Percentiles rank a stretch among this genome's conserved stretches.
Conservation (phyloP, 2,329 filamentous ascomycete species). For the Cryphonectria nitschkei region DNA sequence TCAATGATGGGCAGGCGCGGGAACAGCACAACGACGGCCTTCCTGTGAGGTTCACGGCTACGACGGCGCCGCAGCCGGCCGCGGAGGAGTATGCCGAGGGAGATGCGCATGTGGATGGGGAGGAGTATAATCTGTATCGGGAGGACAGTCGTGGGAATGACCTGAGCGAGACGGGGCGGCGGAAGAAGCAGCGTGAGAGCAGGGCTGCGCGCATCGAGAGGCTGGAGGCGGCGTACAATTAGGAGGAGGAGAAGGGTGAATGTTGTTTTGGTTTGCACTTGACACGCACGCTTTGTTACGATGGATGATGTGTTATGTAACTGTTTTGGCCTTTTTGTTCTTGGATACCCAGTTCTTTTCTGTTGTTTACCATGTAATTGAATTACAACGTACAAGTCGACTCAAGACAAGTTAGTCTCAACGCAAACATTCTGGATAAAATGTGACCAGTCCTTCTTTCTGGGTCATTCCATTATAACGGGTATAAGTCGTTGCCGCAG, state of each 20-base stretch:
- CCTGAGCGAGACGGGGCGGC: slow-evolving; percentile 18
- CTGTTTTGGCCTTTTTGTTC: background rate
- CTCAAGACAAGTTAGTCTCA: background rate
- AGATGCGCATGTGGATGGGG: slow-evolving; percentile 16
- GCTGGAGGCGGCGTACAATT: slow-evolving; percentile 18
- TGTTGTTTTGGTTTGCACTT: background rate
- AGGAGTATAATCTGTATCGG: slow-evolving; percentile 24
- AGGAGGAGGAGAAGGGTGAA: background rate
- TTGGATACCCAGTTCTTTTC: background rate
- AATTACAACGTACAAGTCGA: background rate
- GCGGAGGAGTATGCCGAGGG: slow-evolving; percentile 28
- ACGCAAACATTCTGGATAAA: too few relatives aligned
- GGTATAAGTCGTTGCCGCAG: too few relatives aligned
- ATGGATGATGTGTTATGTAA: background rate
- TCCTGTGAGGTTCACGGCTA: slow-evolving; percentile 24
- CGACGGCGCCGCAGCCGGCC: slow-evolving; percentile 29
- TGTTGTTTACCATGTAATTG: background rate
- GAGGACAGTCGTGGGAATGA: slow-evolving; percentile 18
- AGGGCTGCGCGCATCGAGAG: slow-evolving; percentile 27
- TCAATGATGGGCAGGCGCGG: slow-evolving; percentile 28
- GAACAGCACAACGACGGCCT: slow-evolving; percentile 15
- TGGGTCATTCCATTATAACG: background rate
- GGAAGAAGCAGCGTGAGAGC: slow-evolving; percentile 24
- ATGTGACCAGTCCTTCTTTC: too few relatives aligned
- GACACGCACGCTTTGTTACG: background rate